phyloP scores from a whole-genome alignment of 2,329 filamentous ascomycete genomes.

The Venturia oleaginea region DNA sequence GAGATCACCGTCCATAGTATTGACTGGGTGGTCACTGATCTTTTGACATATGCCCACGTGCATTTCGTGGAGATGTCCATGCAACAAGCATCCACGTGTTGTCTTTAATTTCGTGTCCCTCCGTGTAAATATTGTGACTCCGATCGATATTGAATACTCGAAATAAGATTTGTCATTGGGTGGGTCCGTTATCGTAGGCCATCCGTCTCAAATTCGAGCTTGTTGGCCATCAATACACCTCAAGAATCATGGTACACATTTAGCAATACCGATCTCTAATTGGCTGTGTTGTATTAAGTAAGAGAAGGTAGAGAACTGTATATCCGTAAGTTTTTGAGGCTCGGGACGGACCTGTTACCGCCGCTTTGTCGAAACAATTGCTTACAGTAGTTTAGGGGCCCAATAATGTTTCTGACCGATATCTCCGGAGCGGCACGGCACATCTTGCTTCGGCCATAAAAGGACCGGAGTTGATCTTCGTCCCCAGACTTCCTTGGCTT shows the following conservation, averaged over 20 bases:
- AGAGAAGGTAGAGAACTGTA: too few species aligned
- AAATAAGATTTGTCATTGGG: too few species aligned
- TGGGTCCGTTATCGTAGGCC: too few species aligned
- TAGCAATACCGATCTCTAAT: too few species aligned
- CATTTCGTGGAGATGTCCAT: not conserved
- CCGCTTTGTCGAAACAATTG: not conserved
- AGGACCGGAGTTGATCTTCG: not conserved
- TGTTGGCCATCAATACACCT: too few species aligned
- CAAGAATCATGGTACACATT: too few species aligned
- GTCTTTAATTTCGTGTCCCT: too few species aligned
- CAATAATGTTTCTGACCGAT: not conserved
- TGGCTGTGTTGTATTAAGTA: too few species aligned
- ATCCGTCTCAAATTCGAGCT: too few species aligned
- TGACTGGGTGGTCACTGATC: not conserved
- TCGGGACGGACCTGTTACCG: not conserved
- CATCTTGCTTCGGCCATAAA: not conserved
- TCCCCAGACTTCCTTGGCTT: not conserved
- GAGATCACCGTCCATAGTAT: too few species aligned
- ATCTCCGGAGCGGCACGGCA: not conserved
- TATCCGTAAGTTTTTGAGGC: not conserved
- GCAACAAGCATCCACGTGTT: not conserved
- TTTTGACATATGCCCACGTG: not conserved
- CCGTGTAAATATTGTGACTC: too few species aligned
- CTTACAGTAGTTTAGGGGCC: not conserved
- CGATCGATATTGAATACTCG: too few species aligned